Evolutionary conservation across 345 rosid species (phyloP).

Genomic region (Rhizophora apiculata): DNA sequence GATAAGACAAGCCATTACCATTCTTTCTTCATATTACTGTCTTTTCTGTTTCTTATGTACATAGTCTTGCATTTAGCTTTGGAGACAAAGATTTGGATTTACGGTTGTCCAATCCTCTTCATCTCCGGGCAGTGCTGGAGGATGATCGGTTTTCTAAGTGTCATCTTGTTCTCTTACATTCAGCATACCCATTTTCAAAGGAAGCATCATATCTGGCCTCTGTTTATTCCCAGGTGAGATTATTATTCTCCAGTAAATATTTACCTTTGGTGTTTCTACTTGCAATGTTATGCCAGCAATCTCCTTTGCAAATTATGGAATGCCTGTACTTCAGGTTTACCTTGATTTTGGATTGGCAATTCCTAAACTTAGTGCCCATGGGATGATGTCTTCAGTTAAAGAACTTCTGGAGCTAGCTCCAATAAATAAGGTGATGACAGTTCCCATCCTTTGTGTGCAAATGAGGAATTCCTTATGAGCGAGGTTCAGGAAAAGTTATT

Average conservation of each 20-base stretch:
- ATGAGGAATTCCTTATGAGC: neutral
- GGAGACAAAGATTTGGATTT: constrained; percentile 95
- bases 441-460: neutral
- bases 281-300: neutral
- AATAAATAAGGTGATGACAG: constrained; percentile 59
- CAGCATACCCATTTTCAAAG: constrained; percentile 90
- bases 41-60: constrained; percentile 9
- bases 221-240: constrained; percentile 70
- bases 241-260: constrained; percentile 5
- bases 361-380: constrained; percentile 86
- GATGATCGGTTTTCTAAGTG: constrained; percentile 68
- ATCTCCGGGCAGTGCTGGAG: constrained; percentile 70
- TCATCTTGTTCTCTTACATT: constrained; percentile 83
- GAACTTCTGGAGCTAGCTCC: constrained; percentile 92
- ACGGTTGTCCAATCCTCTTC: constrained; percentile 82
- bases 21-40: neutral
- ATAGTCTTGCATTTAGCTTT: constrained; percentile 43
- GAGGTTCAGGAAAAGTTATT: constrained; percentile 1
- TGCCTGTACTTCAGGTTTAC: constrained; percentile 53
- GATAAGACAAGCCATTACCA: neutral
- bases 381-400: constrained; percentile 83
- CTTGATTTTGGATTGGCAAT: constrained; percentile 95
- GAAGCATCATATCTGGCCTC: constrained; percentile 92
- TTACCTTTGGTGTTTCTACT: neutral
- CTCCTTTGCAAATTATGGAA: constrained; percentile 12